A percentile compares a stretch with the other conserved stretches of the same genome.
Evolutionary conservation across 129 eudicot species (phyloP).

Genomic region (Cynara cardunculus): DNA sequence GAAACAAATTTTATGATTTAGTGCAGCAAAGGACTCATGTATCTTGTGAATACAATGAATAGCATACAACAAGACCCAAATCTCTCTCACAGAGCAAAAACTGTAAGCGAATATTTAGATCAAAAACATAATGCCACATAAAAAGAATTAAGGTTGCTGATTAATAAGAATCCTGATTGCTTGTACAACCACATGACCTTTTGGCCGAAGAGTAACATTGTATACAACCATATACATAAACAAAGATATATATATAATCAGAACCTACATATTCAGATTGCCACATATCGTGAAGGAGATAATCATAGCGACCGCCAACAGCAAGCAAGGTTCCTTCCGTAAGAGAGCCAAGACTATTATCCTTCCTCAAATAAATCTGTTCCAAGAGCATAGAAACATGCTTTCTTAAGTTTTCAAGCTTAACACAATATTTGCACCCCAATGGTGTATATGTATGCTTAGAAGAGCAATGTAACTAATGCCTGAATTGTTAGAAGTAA

Average conservation of each 20-base stretch:
- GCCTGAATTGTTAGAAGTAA: not conserved
- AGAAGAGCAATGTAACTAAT: not conserved
- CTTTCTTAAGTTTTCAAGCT: constrained; percentile 17
- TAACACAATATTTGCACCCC: not conserved
- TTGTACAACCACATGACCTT: no score
- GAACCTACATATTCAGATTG: constrained; percentile 57
- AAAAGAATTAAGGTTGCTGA: no score
- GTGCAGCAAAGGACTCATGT: not conserved
- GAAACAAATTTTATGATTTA: not conserved
- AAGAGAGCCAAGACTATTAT: constrained; percentile 53
- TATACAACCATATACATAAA: not conserved
- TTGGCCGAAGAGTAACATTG: not conserved
- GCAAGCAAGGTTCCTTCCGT: constrained; percentile 87
- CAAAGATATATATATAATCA: not conserved
- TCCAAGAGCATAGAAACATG: constrained; percentile 3
- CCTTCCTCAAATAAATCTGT: constrained; percentile 70
- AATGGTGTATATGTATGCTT: not conserved
- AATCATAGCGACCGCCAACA: constrained; percentile 95
- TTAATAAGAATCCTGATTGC: no score
- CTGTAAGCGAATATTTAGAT: not conserved
- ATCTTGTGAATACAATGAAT: no score
- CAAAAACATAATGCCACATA: not conserved
- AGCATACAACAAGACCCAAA: no score
- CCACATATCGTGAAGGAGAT: constrained; percentile 59
- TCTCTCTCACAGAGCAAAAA: not conserved